A percentile compares a stretch with the other conserved stretches of the same genome.
phyloP scores from a whole-genome alignment of 441 rosid genomes.

The Omphalea diandra region DNA sequence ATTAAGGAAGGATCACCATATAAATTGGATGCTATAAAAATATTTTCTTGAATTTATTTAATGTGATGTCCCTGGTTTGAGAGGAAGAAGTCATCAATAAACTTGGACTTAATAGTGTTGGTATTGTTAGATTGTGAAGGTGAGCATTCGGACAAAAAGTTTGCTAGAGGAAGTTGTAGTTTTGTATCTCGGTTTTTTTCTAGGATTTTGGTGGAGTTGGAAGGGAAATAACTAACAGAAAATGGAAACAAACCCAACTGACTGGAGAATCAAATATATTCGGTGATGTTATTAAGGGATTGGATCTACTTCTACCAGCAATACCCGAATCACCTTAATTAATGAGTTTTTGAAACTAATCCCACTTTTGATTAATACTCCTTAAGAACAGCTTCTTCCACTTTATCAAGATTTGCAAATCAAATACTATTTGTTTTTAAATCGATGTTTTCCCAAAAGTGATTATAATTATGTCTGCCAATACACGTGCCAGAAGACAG shows the following conservation, averaged over 20 bases:
- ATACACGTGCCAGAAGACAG: slow-evolving; percentile 9
- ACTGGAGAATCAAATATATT: no score
- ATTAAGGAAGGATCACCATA: no score
- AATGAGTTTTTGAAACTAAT: slow-evolving; percentile 18
- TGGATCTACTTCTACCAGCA: slow-evolving; percentile 42
- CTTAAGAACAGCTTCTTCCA: not conserved
- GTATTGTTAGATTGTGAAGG: no score
- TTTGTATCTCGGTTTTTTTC: not conserved
- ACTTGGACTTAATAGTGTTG: no score
- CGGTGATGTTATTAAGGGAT: slow-evolving; percentile 25
- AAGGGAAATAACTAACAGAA: no score
- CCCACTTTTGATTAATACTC: not conserved
- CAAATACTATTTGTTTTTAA: slow-evolving; percentile 13
- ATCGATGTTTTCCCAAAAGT: slow-evolving; percentile 13
- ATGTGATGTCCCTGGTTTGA: no score
- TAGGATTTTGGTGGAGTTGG: not conserved
- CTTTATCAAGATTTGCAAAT: slow-evolving; percentile 27
- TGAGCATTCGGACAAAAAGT: not conserved
- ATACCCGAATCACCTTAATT: slow-evolving; percentile 19
- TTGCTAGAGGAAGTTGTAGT: slow-evolving; percentile 10
- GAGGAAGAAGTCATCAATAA: no score
- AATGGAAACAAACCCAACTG: no score
- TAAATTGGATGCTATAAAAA: no score
- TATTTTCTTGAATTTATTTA: no score
- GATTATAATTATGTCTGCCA: slow-evolving; percentile 27